These are phyloP conservation scores for Arabidopsis suecica DNA, from an alignment of 345 rosid genomes.

Conservation along the genomic window DNA sequence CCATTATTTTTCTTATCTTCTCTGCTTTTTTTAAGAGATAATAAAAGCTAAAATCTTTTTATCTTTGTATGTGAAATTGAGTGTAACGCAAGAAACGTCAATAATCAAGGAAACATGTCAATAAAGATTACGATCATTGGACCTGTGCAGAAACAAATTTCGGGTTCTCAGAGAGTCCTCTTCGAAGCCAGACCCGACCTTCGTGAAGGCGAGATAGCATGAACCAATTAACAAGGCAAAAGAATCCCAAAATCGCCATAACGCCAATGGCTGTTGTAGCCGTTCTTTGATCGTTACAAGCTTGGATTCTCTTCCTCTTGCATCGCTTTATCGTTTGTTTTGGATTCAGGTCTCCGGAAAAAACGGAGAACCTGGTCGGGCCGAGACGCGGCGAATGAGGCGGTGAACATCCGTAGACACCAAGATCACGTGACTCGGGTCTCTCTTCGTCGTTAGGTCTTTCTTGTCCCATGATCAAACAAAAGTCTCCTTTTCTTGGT, in stretches of 20 bases:
- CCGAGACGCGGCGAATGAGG: slow-evolving; percentile 40
- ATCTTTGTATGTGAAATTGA: neutral
- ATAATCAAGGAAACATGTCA: neutral
- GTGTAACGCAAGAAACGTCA: slow-evolving; percentile 7
- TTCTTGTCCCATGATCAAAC: slow-evolving; percentile 41
- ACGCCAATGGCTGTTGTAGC: slow-evolving; percentile 49
- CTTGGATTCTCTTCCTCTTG: slow-evolving; percentile 55
- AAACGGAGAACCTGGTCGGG: slow-evolving; percentile 40
- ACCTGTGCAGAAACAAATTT: slow-evolving; percentile 49
- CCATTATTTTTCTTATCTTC: neutral
- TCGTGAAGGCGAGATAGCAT: slow-evolving; percentile 71
- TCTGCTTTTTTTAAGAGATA: neutral
- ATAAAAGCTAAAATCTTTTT: neutral
- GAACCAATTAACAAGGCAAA: slow-evolving; percentile 68
- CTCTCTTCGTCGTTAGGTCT: slow-evolving; percentile 48
- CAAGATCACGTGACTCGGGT: slow-evolving; percentile 29
- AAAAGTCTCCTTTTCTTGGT: slow-evolving; percentile 18
- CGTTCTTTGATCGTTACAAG: slow-evolving; percentile 56
- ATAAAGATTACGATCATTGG: slow-evolving; percentile 10
- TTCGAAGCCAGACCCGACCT: slow-evolving; percentile 43
- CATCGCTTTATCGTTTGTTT: slow-evolving; percentile 35
- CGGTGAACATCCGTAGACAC: slow-evolving; percentile 29
- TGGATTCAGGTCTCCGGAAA: slow-evolving; percentile 31
- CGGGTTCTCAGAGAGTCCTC: slow-evolving; percentile 36
- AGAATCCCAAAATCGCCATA: slow-evolving; percentile 59